Conservation (phyloP, 306 rosid species). For the Medicago lupulina region DNA sequence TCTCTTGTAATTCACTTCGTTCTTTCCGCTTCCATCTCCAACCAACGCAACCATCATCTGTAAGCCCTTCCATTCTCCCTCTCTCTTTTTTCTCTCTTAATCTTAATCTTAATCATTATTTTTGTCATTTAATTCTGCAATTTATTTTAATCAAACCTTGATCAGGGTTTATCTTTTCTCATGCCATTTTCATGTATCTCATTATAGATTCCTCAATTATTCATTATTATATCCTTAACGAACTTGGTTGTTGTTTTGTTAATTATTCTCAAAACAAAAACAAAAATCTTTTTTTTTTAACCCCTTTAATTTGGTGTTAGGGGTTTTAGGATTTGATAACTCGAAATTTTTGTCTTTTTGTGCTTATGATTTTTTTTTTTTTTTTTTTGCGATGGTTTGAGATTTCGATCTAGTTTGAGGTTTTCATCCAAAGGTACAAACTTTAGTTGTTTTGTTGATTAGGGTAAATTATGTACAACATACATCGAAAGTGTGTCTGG, state of each 20-base stretch:
- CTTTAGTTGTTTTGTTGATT: no score
- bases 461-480: no score
- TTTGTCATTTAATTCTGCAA: not conserved
- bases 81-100: not conserved
- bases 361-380: not conserved
- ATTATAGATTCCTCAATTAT: not conserved
- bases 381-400: no score
- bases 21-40: constrained; percentile 37
- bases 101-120: not conserved
- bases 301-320: not conserved
- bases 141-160: constrained; percentile 12
- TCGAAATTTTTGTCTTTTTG: not conserved
- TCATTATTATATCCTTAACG: not conserved
- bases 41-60: constrained; percentile 2
- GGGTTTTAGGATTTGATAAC: constrained; percentile 2
- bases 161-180: not conserved
- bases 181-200: not conserved
- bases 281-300: not conserved
- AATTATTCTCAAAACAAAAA: not conserved
- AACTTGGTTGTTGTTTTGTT: no score
- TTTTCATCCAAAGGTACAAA: no score
- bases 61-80: constrained; percentile 27
- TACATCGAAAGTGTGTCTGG: no score
- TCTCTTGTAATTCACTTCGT: not conserved
- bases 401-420: not conserved